Evolutionary conservation across 306 rosid genomes (phyloP).

Genomic region (Carpinus fangiana): DNA sequence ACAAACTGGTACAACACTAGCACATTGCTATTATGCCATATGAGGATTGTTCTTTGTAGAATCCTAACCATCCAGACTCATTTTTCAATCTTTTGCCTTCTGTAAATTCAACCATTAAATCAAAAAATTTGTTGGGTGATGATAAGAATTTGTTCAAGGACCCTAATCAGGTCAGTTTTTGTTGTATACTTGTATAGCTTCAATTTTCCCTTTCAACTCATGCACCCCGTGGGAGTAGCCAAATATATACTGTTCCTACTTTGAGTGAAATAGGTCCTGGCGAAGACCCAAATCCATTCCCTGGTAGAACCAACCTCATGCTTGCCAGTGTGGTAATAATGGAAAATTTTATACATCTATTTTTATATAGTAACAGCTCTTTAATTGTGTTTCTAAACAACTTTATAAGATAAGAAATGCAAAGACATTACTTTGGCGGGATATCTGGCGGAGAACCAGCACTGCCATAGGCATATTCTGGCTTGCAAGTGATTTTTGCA

Average conservation of each 20-base stretch:
- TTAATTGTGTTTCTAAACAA: background rate
- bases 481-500: conserved; percentile 86
- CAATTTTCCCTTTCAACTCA: background rate
- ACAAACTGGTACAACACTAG: background rate
- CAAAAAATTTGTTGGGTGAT: background rate
- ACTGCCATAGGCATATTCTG: conserved; percentile 91
- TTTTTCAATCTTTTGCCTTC: background rate
- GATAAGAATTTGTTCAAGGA: background rate
- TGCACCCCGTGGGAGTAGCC: background rate
- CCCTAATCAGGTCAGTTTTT: background rate
- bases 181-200: background rate
- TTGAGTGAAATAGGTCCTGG: background rate
- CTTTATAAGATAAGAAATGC: background rate
- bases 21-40: background rate
- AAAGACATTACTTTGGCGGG: conserved; percentile 71
- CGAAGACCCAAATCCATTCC: background rate
- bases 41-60: background rate
- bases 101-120: background rate
- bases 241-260: background rate
- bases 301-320: background rate
- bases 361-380: background rate
- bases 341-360: background rate
- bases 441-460: conserved; percentile 97
- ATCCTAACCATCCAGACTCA: background rate
- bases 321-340: background rate